These are phyloP conservation scores for Zygoascus biomembranicola DNA, from an alignment of 805 yeast species.

Conservation along the genomic window DNA sequence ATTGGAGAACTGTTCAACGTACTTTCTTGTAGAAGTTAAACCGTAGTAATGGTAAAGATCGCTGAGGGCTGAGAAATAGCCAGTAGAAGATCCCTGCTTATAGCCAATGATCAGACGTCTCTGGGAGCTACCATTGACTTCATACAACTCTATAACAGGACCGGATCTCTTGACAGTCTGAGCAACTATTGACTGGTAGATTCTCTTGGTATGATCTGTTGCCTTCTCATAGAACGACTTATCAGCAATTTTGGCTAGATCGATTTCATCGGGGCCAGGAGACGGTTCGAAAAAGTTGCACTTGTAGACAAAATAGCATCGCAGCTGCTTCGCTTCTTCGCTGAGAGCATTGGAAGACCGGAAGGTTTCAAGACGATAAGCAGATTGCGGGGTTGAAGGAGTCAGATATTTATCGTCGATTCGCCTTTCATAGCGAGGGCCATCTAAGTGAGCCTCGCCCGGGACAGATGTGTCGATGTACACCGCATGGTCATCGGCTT, in stretches of 20 bases:
- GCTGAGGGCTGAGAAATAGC: constrained; percentile 78
- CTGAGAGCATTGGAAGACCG: constrained; percentile 37
- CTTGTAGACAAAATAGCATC: constrained; percentile 78
- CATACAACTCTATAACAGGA: constrained; percentile 83
- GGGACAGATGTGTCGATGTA: constrained; percentile 70
- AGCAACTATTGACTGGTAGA: constrained; percentile 64
- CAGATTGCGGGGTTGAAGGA: constrained; percentile 28
- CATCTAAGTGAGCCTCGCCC: constrained; percentile 37
- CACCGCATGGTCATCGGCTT: constrained; percentile 79
- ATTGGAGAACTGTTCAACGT: constrained; percentile 88
- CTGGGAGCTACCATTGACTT: constrained; percentile 72
- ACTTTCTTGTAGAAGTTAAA: constrained; percentile 75
- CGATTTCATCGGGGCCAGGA: constrained; percentile 34
- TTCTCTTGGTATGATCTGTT: constrained; percentile 65
- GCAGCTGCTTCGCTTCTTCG: constrained; percentile 39
- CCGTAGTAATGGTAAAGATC: constrained; percentile 86
- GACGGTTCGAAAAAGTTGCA: constrained; percentile 41
- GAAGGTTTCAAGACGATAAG: constrained; percentile 72
- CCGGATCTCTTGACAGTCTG: constrained; percentile 73
- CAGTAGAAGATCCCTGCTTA: constrained; percentile 74
- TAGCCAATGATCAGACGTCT: constrained; percentile 84
- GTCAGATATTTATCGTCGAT: constrained; percentile 73
- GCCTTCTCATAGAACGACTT: constrained; percentile 68
- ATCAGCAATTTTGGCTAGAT: constrained; percentile 68
- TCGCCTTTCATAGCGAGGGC: constrained; percentile 53